These are phyloP conservation scores for Starmerella kuoi DNA, from an alignment of 805 yeast genomes.

Conservation along the genomic window DNA sequence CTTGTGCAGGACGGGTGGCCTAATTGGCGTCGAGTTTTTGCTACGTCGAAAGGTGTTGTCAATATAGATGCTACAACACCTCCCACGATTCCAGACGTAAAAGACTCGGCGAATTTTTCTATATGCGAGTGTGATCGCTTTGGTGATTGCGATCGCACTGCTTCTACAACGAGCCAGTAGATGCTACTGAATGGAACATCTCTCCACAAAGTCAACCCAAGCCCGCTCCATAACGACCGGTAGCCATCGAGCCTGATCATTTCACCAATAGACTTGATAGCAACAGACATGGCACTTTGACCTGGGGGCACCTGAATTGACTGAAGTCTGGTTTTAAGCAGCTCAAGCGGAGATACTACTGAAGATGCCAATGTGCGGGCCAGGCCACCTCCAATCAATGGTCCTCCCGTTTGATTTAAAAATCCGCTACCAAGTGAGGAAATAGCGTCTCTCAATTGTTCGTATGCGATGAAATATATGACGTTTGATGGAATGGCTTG, in stretches of 20 bases:
- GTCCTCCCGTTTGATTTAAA: slow-evolving; percentile 39
- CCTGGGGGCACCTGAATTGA: slow-evolving; percentile 45
- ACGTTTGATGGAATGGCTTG: slow-evolving; percentile 93
- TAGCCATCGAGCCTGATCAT: slow-evolving; percentile 49
- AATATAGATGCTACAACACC: slow-evolving; percentile 76
- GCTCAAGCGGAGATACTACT: slow-evolving; percentile 73
- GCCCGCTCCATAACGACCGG: slow-evolving; percentile 63
- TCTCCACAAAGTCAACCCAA: slow-evolving; percentile 83
- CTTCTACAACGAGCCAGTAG: slow-evolving; percentile 83
- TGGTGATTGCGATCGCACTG: slow-evolving; percentile 13
- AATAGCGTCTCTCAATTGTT: slow-evolving; percentile 65
- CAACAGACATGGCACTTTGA: slow-evolving; percentile 26
- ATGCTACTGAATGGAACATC: slow-evolving; percentile 95
- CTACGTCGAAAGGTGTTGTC: slow-evolving; percentile 95
- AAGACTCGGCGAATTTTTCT: slow-evolving; percentile 32
- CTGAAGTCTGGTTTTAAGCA: slow-evolving; percentile 78
- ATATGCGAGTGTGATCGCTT: slow-evolving; percentile 4
- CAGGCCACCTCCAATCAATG: slow-evolving; percentile 70
- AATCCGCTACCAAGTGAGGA: slow-evolving; percentile 32
- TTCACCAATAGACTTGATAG: slow-evolving; percentile 38
- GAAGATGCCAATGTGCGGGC: slow-evolving; percentile 81
- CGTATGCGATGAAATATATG: slow-evolving; percentile 90
- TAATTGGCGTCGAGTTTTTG: slow-evolving; percentile 82
- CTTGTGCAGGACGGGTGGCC: slow-evolving; percentile 30
- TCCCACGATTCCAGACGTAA: slow-evolving; percentile 69